Conservation (phyloP, 2,329 filamentous ascomycete genomes). For the Lecanoromycetidae sp. region DNA sequence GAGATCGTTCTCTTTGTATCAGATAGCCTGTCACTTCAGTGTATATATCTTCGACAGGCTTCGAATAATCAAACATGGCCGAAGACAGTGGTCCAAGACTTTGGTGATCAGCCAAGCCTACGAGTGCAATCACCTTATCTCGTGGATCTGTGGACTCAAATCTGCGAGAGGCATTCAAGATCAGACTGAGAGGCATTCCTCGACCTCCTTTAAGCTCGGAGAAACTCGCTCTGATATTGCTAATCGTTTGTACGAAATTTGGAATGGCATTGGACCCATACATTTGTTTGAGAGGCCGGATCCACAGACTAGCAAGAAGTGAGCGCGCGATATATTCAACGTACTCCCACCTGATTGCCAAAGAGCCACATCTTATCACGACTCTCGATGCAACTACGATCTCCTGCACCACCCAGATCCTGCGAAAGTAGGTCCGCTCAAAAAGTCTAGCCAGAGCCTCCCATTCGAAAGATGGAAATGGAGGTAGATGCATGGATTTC, state of each 20-base stretch:
- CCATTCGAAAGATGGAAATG: conserved; percentile 3
- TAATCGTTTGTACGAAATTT: conserved; percentile 6
- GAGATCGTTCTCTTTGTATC: background rate
- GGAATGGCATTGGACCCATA: conserved; percentile 2
- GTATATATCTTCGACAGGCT: conserved; percentile 1
- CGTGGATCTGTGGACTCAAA: conserved; percentile 2
- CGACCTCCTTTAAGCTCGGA: background rate
- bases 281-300: background rate
- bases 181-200: background rate
- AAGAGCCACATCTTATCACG: conserved; percentile 1
- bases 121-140: conserved; percentile 6
- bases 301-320: background rate
- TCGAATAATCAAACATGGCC: conserved; percentile 4
- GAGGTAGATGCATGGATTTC: conserved; percentile 2
- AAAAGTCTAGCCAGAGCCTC: conserved; percentile 1
- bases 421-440: conserved; percentile 5
- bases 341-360: background rate
- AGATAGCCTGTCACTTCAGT: conserved; percentile 4
- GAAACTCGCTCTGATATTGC: conserved; percentile 3
- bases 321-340: conserved; percentile 7
- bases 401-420: conserved; percentile 10
- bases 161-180: conserved; percentile 1
- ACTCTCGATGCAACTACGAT: conserved; percentile 1
- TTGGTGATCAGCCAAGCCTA: background rate
- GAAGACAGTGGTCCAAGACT: background rate